A percentile compares a stretch with the other conserved stretches of the same genome.
Evolutionary conservation across 1,284 basidiomycete species (phyloP).

Genomic region (Earliella scabrosa): DNA sequence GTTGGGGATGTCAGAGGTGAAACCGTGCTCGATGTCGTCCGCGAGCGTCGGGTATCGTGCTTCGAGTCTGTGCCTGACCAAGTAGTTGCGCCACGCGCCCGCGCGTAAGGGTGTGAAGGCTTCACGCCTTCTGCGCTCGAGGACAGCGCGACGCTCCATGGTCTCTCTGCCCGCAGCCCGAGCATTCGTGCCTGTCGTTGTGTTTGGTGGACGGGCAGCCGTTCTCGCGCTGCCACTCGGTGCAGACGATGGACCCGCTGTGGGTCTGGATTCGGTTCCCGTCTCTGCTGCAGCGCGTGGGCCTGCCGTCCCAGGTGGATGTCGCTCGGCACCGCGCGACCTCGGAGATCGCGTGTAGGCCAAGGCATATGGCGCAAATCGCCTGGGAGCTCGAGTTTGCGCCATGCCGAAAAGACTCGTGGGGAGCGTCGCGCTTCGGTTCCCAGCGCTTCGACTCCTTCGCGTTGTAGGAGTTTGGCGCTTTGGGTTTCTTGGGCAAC

Average conservation of each 20-base stretch:
- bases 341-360: constrained; percentile 19
- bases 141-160: constrained; percentile 32
- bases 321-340: constrained; percentile 17
- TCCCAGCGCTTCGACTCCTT: too few species aligned
- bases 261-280: constrained; percentile 12
- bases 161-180: constrained; percentile 26
- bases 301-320: constrained; percentile 19
- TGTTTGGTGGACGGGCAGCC: constrained; percentile 17
- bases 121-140: constrained; percentile 25
- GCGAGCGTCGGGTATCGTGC: constrained; percentile 21
- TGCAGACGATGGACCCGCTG: constrained; percentile 18
- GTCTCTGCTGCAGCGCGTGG: constrained; percentile 5
- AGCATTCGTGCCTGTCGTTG: constrained; percentile 28
- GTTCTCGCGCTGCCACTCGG: constrained; percentile 22
- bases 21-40: constrained; percentile 20
- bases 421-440: too few species aligned
- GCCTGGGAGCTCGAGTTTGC: too few species aligned
- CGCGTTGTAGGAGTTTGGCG: too few species aligned
- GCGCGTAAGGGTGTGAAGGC: constrained; percentile 24
- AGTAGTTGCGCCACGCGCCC: constrained; percentile 28
- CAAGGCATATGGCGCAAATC: constrained; percentile 35
- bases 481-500: too few species aligned
- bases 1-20: constrained; percentile 27
- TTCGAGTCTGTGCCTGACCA: constrained; percentile 20
- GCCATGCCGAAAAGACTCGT: too few species aligned